Evolutionary conservation across 768 basidiomycete species (phyloP), one percentile per base, ranked within the genome.

Genomic region (Suillus subalutaceus): DNA sequence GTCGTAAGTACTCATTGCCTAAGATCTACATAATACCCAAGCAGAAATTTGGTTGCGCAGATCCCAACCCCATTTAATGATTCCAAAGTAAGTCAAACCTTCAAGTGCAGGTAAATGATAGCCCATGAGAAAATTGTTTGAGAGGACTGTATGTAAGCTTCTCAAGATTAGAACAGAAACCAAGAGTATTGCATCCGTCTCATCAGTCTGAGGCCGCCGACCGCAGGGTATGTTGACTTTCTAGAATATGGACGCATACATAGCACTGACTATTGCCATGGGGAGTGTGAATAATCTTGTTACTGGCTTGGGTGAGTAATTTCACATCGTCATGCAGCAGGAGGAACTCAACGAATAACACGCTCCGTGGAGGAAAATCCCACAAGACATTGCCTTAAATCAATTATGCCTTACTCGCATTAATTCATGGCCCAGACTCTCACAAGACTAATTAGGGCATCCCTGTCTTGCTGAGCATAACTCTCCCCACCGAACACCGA

Each of bases 401-500:
- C 52, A 20, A 12, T 37, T 20, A 35, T 52, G 52, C 52, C 52
- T 52, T 30, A 52, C 52, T 52, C 15, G 52, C 66, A 61, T 55
- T 30, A 57, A 65, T 67, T 69, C 60, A 44, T 66, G 32, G 56
- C 44, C 41, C 59, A 60, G 41, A 60, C 30, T 60, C 18, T 60
- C 41, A 60, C 59, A 43, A 60, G 59, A 60, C 18, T 44, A 43
- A 60, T 60, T 32, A 60, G 40, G 30, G 41, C 59, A 32, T 60
- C 59, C 7, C 30, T 60, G 20, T 60, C 59, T 30, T 60, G 59
- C 18, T 43, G 59, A 20, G 59, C 41, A 60, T 60, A 60, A 18
- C 40, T 60, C 18, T 70, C 68, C 16, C 43, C 41, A 32, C 70
- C 70, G 53, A 81, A 80, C 20, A 70, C 64, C 38, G 63, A 65